phyloP scores from a whole-genome alignment of 148 eudicot species.

The Pouteria glomerata region DNA sequence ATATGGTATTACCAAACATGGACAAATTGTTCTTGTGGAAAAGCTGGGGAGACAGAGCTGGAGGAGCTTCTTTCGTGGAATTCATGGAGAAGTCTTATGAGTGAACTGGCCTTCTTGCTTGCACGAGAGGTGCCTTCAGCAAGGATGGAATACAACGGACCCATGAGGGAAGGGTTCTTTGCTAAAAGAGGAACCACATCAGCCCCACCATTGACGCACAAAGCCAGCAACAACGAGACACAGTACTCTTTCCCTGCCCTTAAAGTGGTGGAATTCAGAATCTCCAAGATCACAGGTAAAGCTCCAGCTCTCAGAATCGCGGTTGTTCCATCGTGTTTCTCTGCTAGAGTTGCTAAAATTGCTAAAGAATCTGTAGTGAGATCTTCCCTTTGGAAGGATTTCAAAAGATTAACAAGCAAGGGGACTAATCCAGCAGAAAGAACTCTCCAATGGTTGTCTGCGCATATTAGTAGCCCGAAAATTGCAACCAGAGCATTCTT shows the following conservation, averaged over 20 bases:
- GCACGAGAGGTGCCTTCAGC: constrained; percentile 51
- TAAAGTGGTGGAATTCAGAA: constrained; percentile 41
- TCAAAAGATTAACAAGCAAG: constrained; percentile 35
- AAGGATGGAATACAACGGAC: constrained; percentile 48
- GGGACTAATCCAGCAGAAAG: constrained; percentile 61
- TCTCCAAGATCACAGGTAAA: constrained; percentile 27
- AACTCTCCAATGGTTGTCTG: constrained; percentile 47
- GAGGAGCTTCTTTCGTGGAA: constrained; percentile 56
- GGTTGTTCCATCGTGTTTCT: constrained; percentile 52
- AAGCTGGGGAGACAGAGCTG: constrained; percentile 17
- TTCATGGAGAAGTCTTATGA: constrained; percentile 61
- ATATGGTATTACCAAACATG: constrained; percentile 78
- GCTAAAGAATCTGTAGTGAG: constrained; percentile 53
- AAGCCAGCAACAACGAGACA: constrained; percentile 51
- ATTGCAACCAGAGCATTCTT: constrained; percentile 68
- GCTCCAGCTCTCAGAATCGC: constrained; percentile 41
- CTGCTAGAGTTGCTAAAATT: constrained; percentile 57
- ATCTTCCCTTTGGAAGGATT: constrained; percentile 45
- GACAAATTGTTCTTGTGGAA: constrained; percentile 49
- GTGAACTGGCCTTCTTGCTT: constrained; percentile 60
- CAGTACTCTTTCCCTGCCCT: constrained; percentile 56
- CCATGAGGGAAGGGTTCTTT: constrained; percentile 61
- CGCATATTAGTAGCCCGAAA: constrained; percentile 52
- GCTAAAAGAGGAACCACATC: constrained; percentile 77
- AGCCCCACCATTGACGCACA: constrained; percentile 53